A percentile compares a stretch with the other conserved stretches of the same genome.
Evolutionary conservation across 164 flowering plant species (phyloP).

Genomic region (Macadamia integrifolia): DNA sequence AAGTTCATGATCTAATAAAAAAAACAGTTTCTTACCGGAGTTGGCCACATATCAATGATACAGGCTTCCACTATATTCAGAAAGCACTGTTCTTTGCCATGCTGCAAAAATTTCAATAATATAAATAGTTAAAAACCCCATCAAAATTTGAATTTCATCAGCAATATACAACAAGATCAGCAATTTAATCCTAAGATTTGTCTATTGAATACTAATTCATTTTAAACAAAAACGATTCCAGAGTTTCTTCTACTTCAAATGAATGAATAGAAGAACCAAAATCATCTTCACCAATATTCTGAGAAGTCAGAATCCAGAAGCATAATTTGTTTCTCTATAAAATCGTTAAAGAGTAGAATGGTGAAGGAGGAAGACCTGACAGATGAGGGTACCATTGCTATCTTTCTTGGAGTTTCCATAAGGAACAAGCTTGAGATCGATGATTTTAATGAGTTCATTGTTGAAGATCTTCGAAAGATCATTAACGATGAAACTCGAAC

Average conservation of each 20-base stretch:
- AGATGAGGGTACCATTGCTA: conserved; percentile 31
- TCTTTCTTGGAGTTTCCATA: conserved; percentile 64
- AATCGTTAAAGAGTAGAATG: too few species aligned
- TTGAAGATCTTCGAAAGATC: conserved; percentile 43
- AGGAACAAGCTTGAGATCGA: conserved; percentile 69
- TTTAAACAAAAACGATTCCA: too few species aligned
- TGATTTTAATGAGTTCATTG: conserved; percentile 44
- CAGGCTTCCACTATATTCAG: conserved; percentile 88
- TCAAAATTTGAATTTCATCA: background rate
- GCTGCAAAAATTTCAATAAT: conserved; percentile 47
- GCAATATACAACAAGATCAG: too few species aligned
- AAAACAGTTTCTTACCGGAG: conserved; percentile 39
- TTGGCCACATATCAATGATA: conserved; percentile 68
- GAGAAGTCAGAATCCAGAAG: too few species aligned
- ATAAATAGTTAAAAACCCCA: background rate
- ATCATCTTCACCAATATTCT: too few species aligned
- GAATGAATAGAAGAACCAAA: too few species aligned
- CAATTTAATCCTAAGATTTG: too few species aligned
- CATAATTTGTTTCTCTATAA: too few species aligned
- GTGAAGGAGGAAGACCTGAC: conserved; percentile 45
- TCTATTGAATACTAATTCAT: too few species aligned
- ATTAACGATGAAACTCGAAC: conserved; percentile 64
- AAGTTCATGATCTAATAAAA: background rate
- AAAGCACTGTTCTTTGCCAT: conserved; percentile 70
- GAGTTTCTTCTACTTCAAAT: too few species aligned